Evolutionary conservation across 2,329 filamentous ascomycete species (phyloP).

Genomic region (Cercospora janseana): DNA sequence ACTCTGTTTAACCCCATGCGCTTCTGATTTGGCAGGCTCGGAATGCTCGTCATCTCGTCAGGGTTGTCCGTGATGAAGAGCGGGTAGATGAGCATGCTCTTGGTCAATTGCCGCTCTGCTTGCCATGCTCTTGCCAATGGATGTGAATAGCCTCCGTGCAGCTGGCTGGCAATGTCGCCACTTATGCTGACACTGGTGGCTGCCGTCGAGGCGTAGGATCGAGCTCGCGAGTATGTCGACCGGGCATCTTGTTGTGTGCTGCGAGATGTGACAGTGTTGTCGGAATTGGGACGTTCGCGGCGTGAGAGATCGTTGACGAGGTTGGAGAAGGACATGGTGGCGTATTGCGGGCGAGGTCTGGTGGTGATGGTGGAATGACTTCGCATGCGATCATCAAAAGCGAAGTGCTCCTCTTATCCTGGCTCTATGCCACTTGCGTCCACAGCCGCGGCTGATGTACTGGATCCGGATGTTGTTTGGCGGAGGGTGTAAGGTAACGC

Average conservation of each 20-base stretch:
- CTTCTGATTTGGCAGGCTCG: conserved; percentile 85
- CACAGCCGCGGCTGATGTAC: conserved; percentile 13
- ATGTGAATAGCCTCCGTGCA: conserved; percentile 54
- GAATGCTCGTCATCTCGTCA: conserved; percentile 85
- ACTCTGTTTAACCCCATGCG: conserved; percentile 85
- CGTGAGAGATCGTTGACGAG: conserved; percentile 53
- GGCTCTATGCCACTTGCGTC: conserved; percentile 14
- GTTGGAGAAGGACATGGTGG: conserved; percentile 53
- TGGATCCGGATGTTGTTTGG: background rate
- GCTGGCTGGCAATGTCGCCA: conserved; percentile 52
- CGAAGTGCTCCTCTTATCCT: conserved; percentile 14
- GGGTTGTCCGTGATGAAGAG: conserved; percentile 93
- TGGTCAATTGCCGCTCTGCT: conserved; percentile 53
- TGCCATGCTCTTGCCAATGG: conserved; percentile 53
- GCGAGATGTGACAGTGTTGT: conserved; percentile 46
- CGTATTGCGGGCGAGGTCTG: conserved; percentile 17
- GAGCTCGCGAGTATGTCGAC: conserved; percentile 48
- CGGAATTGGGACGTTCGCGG: conserved; percentile 45
- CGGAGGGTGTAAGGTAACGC: background rate
- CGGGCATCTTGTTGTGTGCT: conserved; percentile 43
- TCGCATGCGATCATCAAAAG: background rate
- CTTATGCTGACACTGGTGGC: conserved; percentile 54
- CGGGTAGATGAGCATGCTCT: conserved; percentile 96
- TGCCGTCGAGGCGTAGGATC: conserved; percentile 52
- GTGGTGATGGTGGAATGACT: background rate